Base-by-base conservation (phyloP, 2,329 filamentous ascomycete species). In the Venturia asperata region DNA sequence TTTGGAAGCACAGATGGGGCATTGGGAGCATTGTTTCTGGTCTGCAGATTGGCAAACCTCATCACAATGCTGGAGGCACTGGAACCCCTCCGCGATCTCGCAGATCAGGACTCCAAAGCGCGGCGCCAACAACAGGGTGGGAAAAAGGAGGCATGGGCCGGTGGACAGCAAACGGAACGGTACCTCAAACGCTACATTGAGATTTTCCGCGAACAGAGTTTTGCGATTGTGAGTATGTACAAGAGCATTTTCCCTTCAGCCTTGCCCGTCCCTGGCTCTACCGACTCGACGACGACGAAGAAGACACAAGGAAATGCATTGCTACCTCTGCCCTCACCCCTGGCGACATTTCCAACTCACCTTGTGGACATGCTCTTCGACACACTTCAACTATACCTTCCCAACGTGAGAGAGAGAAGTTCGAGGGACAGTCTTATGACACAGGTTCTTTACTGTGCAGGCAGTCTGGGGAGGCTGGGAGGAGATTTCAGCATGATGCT, bases 131-230 rank as follows among this genome's bases (percentile, higher is more conserved):
- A 62, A 27, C 19, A 41, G 27, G 37, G 17, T n/a, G 19, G n/a
- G 13, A 61, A 67, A 41, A 71, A 70, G 15, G 72, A 30, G 13
- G 68, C 65, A 73, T 66, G 83, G 84, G 85, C 83, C 2, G 85
- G 85, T 0, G 93, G 93, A 0, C 92, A 96, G 72, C 94, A 97
- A 74, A 97, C 92, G 0, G 94, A 97, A 75, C 85, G 92, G 63
- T 99, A 92, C 71, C 79, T 99, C 55, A 99, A 97, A 76, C 85
- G 92, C 61, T 99, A 96, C 76, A 90, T 99, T 71, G 94, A 99
- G 74, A 92, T 99, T 37, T 97, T 97, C 74, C 89, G 94, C 63
- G 94, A 99, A 76, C 94, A 99, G 76, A 96, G 91, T 73, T 99
- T 99, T 75, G 90, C 88, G 55, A 96, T 97, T 67, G 86, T 97